A percentile compares a stretch with the other conserved stretches of the same genome.
Evolutionary conservation across 768 basidiomycete genomes (phyloP).

Genomic region (Panaeolus papilionaceus): DNA sequence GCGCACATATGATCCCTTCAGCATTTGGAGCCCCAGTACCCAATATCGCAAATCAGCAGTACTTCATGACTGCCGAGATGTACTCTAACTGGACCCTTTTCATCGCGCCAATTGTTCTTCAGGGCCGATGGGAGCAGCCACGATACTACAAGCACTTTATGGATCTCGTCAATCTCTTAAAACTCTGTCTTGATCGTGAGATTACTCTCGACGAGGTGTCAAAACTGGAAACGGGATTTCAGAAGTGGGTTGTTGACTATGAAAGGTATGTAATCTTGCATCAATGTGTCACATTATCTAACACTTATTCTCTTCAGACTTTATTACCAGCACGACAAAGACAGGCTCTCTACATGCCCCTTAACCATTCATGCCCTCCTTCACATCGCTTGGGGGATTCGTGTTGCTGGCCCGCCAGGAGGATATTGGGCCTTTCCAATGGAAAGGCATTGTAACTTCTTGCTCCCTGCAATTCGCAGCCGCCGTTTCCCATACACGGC

Average conservation of each 20-base stretch:
- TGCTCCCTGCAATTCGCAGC: conserved; percentile 35
- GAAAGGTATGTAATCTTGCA: conserved; percentile 43
- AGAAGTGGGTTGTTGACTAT: conserved; percentile 13
- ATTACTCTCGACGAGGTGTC: too few species aligned
- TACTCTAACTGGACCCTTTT: conserved; percentile 22
- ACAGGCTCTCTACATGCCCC: conserved; percentile 34
- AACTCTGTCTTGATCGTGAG: conserved; percentile 39
- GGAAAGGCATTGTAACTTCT: conserved; percentile 37
- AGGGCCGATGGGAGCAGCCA: conserved; percentile 32
- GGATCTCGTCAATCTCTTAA: conserved; percentile 41
- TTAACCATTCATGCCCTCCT: conserved; percentile 40
- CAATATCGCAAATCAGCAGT: conserved; percentile 36
- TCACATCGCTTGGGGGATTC: conserved; percentile 39
- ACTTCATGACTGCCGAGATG: conserved; percentile 39
- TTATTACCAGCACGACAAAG: conserved; percentile 35
- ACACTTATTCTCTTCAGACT: conserved; percentile 26
- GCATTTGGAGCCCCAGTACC: conserved; percentile 42
- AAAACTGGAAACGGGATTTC: too few species aligned
- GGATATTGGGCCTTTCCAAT: too few species aligned
- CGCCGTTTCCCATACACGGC: conserved; percentile 38
- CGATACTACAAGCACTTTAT: conserved; percentile 51
- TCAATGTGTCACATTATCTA: too few species aligned
- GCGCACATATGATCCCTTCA: conserved; percentile 42
- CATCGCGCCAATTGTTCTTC: conserved; percentile 45
- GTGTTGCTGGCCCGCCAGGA: conserved; percentile 11